These are phyloP conservation scores for Meyerozyma carpophila DNA, from an alignment of 1,139 yeast genomes.

Conservation along the genomic window DNA sequence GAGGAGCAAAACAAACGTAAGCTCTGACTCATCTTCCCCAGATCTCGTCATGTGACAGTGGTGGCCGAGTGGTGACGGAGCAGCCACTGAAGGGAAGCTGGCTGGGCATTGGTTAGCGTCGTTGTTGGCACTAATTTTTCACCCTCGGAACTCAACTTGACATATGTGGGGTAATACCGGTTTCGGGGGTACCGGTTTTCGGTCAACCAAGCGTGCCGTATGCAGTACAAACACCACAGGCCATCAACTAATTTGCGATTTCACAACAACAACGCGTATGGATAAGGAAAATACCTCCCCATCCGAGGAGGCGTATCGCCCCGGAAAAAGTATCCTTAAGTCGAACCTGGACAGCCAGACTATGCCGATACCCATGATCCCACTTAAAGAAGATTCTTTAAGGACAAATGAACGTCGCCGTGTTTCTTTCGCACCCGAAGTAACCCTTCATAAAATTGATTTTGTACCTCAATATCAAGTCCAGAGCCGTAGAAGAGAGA, in stretches of 20 bases:
- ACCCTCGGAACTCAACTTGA: no score
- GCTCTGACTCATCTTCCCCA: not conserved
- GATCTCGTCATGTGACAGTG: not conserved
- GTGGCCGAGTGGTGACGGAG: no score
- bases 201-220: no score
- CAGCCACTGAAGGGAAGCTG: not conserved
- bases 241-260: not conserved
- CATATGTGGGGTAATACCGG: no score
- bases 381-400: not conserved
- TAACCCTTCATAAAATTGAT: constrained; percentile 62
- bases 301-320: not conserved
- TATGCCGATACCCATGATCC: not conserved
- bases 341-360: not conserved
- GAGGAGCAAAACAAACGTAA: not conserved
- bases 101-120: not conserved
- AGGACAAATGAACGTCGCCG: constrained; percentile 26
- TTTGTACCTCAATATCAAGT: constrained; percentile 28
- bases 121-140: no score
- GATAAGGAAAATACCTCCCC: not conserved
- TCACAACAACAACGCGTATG: constrained; percentile 1
- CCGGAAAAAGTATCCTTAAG: constrained; percentile 1
- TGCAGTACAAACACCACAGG: not conserved
- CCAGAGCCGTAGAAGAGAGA: constrained; percentile 29
- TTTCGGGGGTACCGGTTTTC: not conserved
- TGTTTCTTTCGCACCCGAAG: constrained; percentile 75